Conservation (phyloP, 75 land plant species). For the Cryptomeria japonica region DNA sequence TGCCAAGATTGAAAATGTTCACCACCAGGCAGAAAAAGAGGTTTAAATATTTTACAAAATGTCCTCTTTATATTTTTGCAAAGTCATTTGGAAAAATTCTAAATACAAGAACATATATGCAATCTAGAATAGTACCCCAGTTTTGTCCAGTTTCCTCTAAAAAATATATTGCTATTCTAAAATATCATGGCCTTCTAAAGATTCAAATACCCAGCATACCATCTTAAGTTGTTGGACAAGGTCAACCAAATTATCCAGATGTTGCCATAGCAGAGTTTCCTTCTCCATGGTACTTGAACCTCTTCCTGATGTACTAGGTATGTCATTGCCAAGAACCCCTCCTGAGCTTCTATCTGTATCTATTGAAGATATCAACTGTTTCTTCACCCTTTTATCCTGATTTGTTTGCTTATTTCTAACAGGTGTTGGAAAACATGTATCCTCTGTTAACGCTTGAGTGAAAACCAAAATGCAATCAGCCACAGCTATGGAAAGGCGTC, state of each 20-base stretch:
- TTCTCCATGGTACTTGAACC: conserved; percentile 16
- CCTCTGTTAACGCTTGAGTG: conserved; percentile 41
- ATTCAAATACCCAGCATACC: conserved; percentile 21
- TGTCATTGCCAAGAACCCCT: conserved; percentile 5
- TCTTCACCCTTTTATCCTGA: neutral
- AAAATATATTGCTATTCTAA: neutral
- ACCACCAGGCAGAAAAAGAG: neutral
- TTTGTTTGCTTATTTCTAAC: conserved; percentile 1
- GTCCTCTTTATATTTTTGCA: neutral
- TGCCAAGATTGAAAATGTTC: neutral
- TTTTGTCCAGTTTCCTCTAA: neutral
- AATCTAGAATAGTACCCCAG: neutral
- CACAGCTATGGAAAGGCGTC: conserved; percentile 73
- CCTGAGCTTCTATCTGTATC: neutral
- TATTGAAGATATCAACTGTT: conserved; percentile 6
- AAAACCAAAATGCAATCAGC: conserved; percentile 62
- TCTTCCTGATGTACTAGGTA: conserved; percentile 13
- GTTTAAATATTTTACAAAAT: neutral
- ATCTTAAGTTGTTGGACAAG: conserved; percentile 51
- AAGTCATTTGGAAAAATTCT: neutral
- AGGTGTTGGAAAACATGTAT: neutral
- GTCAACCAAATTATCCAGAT: conserved; percentile 41
- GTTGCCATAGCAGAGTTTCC: conserved; percentile 56
- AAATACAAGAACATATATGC: neutral
- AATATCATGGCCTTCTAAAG: too few relatives aligned